Evolutionary conservation across 2,329 filamentous ascomycete species (phyloP).

Genomic region (Sclerotinia minor): DNA sequence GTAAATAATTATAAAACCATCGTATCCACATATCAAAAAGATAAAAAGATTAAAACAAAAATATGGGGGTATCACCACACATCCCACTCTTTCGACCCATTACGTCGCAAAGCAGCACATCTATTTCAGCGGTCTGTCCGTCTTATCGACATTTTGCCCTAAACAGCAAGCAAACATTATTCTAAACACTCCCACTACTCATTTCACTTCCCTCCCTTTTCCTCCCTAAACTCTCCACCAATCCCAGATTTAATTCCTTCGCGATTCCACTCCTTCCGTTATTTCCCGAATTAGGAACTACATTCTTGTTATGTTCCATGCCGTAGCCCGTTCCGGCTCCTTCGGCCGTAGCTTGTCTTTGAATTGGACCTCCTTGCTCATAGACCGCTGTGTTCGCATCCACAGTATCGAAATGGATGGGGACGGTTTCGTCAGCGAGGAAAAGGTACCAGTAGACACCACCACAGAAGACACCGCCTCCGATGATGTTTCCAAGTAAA

Average conservation of each 20-base stretch:
- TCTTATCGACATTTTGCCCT: too few species aligned
- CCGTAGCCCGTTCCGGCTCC: constrained; percentile 30
- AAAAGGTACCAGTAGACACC: constrained; percentile 53
- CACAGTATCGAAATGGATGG: constrained; percentile 37
- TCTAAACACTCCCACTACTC: constrained; percentile 21
- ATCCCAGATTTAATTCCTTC: constrained; percentile 29
- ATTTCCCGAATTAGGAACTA: constrained; percentile 31
- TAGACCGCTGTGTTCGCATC: constrained; percentile 30
- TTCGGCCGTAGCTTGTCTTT: constrained; percentile 26
- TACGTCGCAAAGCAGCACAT: background rate
- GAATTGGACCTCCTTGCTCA: constrained; percentile 31
- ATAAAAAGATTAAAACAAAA: too few species aligned
- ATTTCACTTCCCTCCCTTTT: constrained; percentile 11
- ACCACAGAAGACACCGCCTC: constrained; percentile 54
- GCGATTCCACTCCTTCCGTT: constrained; percentile 29
- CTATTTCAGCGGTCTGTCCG: too few species aligned
- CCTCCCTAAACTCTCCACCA: constrained; percentile 29
- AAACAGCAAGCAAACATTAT: background rate
- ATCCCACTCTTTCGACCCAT: background rate
- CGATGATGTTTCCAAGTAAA: constrained; percentile 54
- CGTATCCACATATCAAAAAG: background rate
- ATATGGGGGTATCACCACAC: constrained; percentile 4
- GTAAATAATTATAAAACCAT: too few species aligned
- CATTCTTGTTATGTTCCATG: background rate
- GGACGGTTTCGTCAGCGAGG: constrained; percentile 37